These are phyloP conservation scores for Crotalaria pallida DNA, from an alignment of 306 rosid species.

Conservation along the genomic window DNA sequence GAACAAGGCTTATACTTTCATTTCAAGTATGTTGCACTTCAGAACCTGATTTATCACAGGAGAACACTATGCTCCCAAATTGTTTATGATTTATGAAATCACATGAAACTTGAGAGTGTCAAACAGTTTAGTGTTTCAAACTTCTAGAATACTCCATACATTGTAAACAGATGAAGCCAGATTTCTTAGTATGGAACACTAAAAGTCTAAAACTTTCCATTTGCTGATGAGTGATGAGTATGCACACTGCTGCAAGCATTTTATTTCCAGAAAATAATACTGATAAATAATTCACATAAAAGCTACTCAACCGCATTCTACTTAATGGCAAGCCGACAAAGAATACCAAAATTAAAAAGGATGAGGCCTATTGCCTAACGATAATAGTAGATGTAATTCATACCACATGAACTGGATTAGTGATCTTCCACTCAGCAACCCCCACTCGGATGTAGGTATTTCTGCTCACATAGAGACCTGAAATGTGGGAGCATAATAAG, in stretches of 20 bases:
- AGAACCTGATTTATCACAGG: background rate
- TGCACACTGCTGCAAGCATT: background rate
- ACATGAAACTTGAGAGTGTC: background rate
- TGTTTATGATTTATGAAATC: background rate
- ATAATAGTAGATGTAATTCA: constrained; percentile 12
- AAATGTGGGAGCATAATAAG: constrained; percentile 23
- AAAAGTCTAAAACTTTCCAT: background rate
- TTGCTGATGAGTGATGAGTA: background rate
- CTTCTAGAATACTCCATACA: background rate
- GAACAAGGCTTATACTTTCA: background rate
- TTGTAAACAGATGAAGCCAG: background rate
- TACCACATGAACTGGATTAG: constrained; percentile 95
- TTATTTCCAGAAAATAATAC: constrained; percentile 14
- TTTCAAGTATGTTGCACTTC: background rate
- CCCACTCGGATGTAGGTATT: constrained; percentile 91
- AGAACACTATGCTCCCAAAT: background rate
- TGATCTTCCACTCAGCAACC: constrained; percentile 85
- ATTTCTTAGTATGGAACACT: background rate
- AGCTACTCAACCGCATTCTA: constrained; percentile 6
- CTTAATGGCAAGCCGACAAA: background rate
- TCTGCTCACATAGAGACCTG: constrained; percentile 94
- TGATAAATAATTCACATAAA: constrained; percentile 7
- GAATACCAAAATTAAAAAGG: background rate
- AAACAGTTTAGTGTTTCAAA: background rate
- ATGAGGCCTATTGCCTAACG: background rate